Base-by-base conservation (phyloP, 1,139 yeast genomes). In the Lodderomyces margitis region DNA sequence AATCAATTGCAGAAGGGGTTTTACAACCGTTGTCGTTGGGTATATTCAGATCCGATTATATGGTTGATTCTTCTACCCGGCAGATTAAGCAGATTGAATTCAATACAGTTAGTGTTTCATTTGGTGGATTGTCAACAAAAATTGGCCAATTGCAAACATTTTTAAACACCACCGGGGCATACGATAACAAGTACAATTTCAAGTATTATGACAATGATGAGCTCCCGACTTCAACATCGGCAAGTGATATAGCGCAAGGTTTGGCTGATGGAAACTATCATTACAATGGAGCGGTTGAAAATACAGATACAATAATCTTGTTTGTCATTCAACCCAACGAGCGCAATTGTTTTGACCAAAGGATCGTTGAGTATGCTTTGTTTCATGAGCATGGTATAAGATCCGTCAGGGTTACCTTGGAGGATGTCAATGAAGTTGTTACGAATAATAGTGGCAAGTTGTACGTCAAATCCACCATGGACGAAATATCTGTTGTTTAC, bases 91-190 rank as follows among this genome's bases (percentile, higher is more conserved):
- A 94, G 62, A 91, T 92, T 41, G 99, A 92, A 59, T 92, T 91
- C 68, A 92, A 92, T 62, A 89, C 98, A 1, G 91, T 92, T 3
- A 85, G 96, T 54, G 96, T 92, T 2, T 89, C 98, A 1, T 92
- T 92, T 69, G 97, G 95, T 17, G 97, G 95, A 0, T 71, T 92
- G 42, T 84, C 96, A 1, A 63, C 88, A 11, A 85, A 83, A 57
- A 91, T 88, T 16, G 87, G 95, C 16, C 72, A 78, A 53, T 68
- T 87, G 46, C 98, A 92, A 61, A 65, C 74, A 28, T 87, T 74
- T 53, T 65, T 84, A 55, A 83, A 84, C 54, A 59, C 65, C 5
- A 57, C 69, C 9, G 89, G 88, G 4, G 61, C 61, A 11, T 85
- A 83, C 52, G 72, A 70, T 40, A 48, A 56, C 11, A 49, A 55